phyloP scores from a whole-genome alignment of 2,329 filamentous ascomycete species.

The Hypoxylon sp. region DNA sequence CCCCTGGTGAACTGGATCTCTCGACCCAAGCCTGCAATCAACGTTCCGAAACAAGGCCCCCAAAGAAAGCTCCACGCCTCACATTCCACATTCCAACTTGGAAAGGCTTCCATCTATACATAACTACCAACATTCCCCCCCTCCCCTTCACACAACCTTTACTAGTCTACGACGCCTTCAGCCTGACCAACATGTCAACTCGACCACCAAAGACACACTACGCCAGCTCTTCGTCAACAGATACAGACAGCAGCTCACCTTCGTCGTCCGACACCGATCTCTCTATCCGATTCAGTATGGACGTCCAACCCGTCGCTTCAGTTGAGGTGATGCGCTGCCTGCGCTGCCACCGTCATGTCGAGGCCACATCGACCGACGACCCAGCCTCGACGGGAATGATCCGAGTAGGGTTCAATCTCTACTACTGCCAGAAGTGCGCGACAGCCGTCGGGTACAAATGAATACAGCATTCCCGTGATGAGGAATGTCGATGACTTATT shows the following conservation, averaged over 20 bases:
- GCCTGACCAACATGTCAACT: constrained; percentile 50
- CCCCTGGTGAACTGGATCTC: constrained; percentile 41
- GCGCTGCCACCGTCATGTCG: constrained; percentile 73
- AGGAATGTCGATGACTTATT: constrained; percentile 16
- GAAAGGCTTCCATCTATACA: constrained; percentile 32
- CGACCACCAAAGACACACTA: constrained; percentile 57
- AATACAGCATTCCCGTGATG: constrained; percentile 46
- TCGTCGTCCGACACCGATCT: constrained; percentile 62
- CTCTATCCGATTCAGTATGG: constrained; percentile 64
- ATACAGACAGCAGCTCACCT: constrained; percentile 47
- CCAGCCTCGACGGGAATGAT: constrained; percentile 73
- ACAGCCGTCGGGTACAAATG: constrained; percentile 75
- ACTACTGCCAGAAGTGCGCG: constrained; percentile 76
- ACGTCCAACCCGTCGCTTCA: constrained; percentile 64
- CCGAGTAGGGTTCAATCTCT: constrained; percentile 74
- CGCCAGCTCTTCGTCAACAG: constrained; percentile 55
- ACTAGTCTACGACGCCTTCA: constrained; percentile 23
- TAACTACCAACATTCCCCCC: constrained; percentile 31
- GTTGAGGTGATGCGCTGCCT: constrained; percentile 67
- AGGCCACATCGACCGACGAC: constrained; percentile 74
- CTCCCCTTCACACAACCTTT: constrained; percentile 25
- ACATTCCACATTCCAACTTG: constrained; percentile 36
- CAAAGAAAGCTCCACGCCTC: constrained; percentile 31
- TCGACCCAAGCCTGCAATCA: constrained; percentile 40
- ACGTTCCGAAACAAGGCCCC: constrained; percentile 43